Evolutionary conservation across 768 basidiomycete genomes (phyloP).

Genomic region (Lepiota subincarnata): DNA sequence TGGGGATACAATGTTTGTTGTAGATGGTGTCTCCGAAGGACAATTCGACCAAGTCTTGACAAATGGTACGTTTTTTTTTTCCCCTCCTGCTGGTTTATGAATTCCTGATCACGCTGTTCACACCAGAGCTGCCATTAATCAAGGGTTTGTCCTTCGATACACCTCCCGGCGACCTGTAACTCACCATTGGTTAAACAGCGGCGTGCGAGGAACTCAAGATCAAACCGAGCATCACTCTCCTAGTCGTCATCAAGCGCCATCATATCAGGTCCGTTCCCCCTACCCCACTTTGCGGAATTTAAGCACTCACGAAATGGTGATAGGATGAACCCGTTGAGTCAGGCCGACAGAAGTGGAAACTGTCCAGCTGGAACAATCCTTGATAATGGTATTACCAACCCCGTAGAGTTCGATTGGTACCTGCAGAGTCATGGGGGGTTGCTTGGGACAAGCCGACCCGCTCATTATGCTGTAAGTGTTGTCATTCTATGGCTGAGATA

Average conservation of each 20-base stretch:
- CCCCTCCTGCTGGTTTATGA: neutral
- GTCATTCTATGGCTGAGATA: neutral
- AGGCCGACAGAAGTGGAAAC: conserved; percentile 62
- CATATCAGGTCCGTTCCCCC: conserved; percentile 42
- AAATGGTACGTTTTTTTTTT: conserved; percentile 34
- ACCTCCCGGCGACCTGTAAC: neutral
- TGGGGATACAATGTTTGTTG: conserved; percentile 7
- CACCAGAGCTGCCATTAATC: conserved; percentile 53
- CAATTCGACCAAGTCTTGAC: conserved; percentile 51
- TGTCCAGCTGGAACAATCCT: conserved; percentile 76
- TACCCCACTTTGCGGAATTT: neutral
- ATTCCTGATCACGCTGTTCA: conserved; percentile 3
- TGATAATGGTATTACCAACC: conserved; percentile 65
- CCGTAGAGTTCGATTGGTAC: conserved; percentile 75
- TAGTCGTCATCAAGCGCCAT: conserved; percentile 78
- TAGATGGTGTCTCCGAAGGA: conserved; percentile 50
- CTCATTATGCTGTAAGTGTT: conserved; percentile 34
- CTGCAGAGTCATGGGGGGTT: conserved; percentile 75
- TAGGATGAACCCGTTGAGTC: conserved; percentile 30
- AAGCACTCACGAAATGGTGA: neutral
- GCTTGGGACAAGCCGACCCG: conserved; percentile 62
- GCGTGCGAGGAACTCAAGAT: conserved; percentile 61
- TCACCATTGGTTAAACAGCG: conserved; percentile 30
- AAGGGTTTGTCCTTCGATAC: conserved; percentile 36
- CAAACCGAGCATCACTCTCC: conserved; percentile 61